phyloP scores from a whole-genome alignment of 2,329 filamentous ascomycete species.

The Fusarium sacchari region DNA sequence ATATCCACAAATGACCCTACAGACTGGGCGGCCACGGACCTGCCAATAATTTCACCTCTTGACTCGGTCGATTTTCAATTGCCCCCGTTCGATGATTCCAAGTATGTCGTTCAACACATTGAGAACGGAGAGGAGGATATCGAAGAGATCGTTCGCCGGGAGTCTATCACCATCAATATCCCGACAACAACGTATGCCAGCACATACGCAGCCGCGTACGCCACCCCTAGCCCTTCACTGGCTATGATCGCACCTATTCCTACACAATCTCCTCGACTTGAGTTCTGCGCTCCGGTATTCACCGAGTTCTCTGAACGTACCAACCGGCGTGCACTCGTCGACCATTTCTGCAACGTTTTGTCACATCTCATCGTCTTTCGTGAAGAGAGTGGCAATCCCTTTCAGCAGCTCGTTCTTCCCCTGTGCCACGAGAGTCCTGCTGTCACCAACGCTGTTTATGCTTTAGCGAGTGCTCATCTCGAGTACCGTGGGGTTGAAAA shows the following conservation, averaged over 20 bases:
- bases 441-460: conserved; percentile 85
- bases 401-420: conserved; percentile 70
- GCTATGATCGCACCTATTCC: conserved; percentile 41
- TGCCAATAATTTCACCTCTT: conserved; percentile 46
- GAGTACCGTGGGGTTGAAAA: conserved; percentile 70
- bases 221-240: conserved; percentile 37
- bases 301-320: conserved; percentile 65
- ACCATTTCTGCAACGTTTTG: conserved; percentile 71
- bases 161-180: conserved; percentile 28
- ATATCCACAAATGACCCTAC: conserved; percentile 22
- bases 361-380: conserved; percentile 73
- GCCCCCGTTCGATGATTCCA: conserved; percentile 37
- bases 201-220: conserved; percentile 27
- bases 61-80: conserved; percentile 48
- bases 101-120: conserved; percentile 12
- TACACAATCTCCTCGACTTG: conserved; percentile 52
- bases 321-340: conserved; percentile 65
- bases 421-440: conserved; percentile 64
- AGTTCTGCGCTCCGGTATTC: conserved; percentile 64
- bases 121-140: conserved; percentile 42
- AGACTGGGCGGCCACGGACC: conserved; percentile 35
- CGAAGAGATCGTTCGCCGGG: conserved; percentile 43
- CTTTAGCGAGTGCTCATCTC: conserved; percentile 84
- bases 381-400: conserved; percentile 70
- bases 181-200: conserved; percentile 29